Conservation (phyloP, 257 asterid species). For the Anisodus acutangulus region DNA sequence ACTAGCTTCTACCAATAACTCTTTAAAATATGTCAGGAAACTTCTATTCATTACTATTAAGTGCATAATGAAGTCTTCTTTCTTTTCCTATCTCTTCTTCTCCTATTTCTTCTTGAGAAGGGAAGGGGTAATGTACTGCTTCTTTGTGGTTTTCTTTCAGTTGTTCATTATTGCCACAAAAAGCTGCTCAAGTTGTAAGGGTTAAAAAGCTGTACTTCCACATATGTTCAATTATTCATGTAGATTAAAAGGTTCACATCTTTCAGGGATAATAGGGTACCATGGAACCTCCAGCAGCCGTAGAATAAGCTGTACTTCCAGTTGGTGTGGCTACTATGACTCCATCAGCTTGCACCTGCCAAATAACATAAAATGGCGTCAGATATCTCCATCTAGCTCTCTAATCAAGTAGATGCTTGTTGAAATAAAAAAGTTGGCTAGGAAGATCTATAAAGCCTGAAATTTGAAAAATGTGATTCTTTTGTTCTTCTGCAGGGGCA, state of each 20-base stretch:
- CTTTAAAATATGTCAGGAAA: background rate
- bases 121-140: background rate
- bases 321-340: slow-evolving; percentile 99
- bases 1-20: slow-evolving; percentile 13
- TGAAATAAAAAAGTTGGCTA: slow-evolving; percentile 4
- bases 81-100: slow-evolving; percentile 20
- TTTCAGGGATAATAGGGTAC: slow-evolving; percentile 43
- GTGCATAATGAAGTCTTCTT: slow-evolving; percentile 18
- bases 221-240: slow-evolving; percentile 2
- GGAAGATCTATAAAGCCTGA: background rate
- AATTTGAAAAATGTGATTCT: background rate
- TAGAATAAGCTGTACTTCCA: slow-evolving; percentile 99
- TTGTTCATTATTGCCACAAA: slow-evolving; percentile 20
- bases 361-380: slow-evolving; percentile 24
- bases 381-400: slow-evolving; percentile 13
- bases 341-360: slow-evolving; percentile 98
- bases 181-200: background rate
- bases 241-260: background rate
- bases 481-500: slow-evolving; percentile 24
- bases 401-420: background rate
- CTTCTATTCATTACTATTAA: background rate
- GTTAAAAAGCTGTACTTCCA: too few species aligned
- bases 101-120: slow-evolving; percentile 4
- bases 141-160: background rate
- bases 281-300: slow-evolving; percentile 99